Percentiles rank a stretch among this genome's conserved stretches.
Evolutionary conservation across 2,329 filamentous ascomycete species (phyloP).

Genomic region (Fusarium chuoi): DNA sequence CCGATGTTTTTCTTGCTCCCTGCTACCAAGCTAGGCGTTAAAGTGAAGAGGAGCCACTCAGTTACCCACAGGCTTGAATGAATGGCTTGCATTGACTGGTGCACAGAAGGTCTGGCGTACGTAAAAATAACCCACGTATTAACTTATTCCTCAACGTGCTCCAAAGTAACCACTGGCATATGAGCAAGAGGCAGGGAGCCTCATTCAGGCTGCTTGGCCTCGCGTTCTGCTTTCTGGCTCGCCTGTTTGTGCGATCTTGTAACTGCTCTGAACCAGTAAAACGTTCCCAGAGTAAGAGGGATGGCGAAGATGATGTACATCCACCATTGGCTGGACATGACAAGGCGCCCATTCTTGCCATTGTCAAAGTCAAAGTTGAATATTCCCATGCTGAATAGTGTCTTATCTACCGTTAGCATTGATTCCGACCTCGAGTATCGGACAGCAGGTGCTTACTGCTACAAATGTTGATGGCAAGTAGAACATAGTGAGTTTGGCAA

Average conservation of each 20-base stretch:
- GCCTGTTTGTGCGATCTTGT: not conserved
- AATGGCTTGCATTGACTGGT: not conserved
- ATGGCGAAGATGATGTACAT: not conserved
- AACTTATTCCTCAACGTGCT: too few species aligned
- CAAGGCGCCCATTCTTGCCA: not conserved
- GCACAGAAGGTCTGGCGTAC: not conserved
- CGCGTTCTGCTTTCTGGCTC: not conserved
- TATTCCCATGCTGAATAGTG: rapidly evolving
- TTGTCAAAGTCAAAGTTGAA: not conserved
- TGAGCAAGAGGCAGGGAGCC: not conserved
- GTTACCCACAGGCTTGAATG: not conserved
- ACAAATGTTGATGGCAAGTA: not conserved
- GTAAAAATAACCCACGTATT: not conserved
- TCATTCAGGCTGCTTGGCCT: not conserved
- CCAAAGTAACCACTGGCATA: rapidly evolving
- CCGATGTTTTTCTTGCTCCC: not conserved
- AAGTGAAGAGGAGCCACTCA: not conserved
- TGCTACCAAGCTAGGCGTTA: rapidly evolving
- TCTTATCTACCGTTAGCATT: not conserved
- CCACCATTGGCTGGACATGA: not conserved
- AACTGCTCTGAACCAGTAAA: not conserved
- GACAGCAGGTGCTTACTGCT: not conserved
- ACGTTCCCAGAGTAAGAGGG: not conserved
- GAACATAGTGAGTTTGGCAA: not conserved
- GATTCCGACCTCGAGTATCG: not conserved